These are phyloP conservation scores for Strobilomyces echinocephalus DNA, from an alignment of 768 basidiomycete genomes.

Conservation along the genomic window DNA sequence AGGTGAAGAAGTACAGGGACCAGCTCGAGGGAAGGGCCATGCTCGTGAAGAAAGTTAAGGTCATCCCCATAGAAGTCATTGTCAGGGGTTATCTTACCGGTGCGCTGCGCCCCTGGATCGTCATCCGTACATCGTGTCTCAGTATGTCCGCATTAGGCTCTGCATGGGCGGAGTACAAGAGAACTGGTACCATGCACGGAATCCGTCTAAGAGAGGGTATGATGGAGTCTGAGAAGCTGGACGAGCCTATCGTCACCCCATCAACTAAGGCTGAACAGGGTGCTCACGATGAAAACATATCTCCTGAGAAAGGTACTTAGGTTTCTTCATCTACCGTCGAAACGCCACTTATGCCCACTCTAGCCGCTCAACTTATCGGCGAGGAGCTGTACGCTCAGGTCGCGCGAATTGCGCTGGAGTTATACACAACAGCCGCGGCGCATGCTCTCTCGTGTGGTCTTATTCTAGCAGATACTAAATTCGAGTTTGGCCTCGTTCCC, in stretches of 20 bases:
- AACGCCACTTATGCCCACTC: slow-evolving; percentile 2
- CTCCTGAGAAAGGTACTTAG: slow-evolving; percentile 64
- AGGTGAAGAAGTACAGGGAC: slow-evolving; percentile 66
- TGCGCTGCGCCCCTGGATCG: slow-evolving; percentile 29
- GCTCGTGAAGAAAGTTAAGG: slow-evolving; percentile 85
- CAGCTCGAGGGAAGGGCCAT: slow-evolving; percentile 83
- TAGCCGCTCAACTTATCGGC: slow-evolving; percentile 66
- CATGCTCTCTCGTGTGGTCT: slow-evolving; percentile 73
- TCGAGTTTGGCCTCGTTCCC: slow-evolving; percentile 88
- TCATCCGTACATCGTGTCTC: slow-evolving; percentile 3
- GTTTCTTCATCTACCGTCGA: neutral
- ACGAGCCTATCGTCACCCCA: slow-evolving; percentile 86
- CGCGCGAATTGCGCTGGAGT: slow-evolving; percentile 52
- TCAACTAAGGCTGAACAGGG: slow-evolving; percentile 96
- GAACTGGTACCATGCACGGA: slow-evolving; percentile 81
- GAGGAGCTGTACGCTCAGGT: slow-evolving; percentile 57
- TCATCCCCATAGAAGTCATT: slow-evolving; percentile 91
- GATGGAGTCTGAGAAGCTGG: slow-evolving; percentile 80
- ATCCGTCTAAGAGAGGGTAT: slow-evolving; percentile 70
- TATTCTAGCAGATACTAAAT: slow-evolving; percentile 97
- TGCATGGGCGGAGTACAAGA: slow-evolving; percentile 93
- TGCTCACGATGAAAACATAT: slow-evolving; percentile 93
- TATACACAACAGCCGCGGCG: slow-evolving; percentile 71
- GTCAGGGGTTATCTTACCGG: slow-evolving; percentile 97
- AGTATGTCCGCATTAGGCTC: slow-evolving; percentile 57